A percentile compares a stretch with the other conserved stretches of the same genome.
Evolutionary conservation across 805 yeast species (phyloP).

Genomic region (Candida michaelii): DNA sequence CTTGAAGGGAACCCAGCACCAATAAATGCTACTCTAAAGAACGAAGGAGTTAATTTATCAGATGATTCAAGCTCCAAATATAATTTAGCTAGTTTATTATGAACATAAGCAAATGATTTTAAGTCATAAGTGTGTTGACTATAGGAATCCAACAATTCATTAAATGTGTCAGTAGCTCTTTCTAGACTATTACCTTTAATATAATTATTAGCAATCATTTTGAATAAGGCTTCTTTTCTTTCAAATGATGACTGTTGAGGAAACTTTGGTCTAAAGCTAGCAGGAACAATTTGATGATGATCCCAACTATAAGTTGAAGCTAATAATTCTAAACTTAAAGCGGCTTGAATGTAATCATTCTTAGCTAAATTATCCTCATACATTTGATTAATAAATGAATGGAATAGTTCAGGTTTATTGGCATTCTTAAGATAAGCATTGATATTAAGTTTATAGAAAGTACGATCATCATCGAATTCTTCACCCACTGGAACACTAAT

Average conservation of each 20-base stretch:
- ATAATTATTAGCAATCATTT: conserved; percentile 68
- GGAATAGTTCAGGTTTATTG: conserved; percentile 75
- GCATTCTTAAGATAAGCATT: conserved; percentile 76
- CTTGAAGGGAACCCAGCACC: conserved; percentile 85
- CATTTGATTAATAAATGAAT: conserved; percentile 74
- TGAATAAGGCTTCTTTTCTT: conserved; percentile 71
- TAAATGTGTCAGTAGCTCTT: conserved; percentile 75
- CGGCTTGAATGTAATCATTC: conserved; percentile 76
- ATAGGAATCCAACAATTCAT: conserved; percentile 74
- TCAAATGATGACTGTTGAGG: conserved; percentile 82
- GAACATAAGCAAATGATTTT: conserved; percentile 70
- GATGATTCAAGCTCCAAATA: conserved; percentile 64
- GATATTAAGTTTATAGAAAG: conserved; percentile 74
- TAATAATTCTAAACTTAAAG: conserved; percentile 71
- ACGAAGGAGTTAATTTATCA: conserved; percentile 74
- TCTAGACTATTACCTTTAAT: conserved; percentile 72
- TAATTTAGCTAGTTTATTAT: conserved; percentile 64
- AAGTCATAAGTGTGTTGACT: conserved; percentile 72
- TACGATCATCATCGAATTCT: conserved; percentile 85
- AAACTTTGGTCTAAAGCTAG: conserved; percentile 63
- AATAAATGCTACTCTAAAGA: conserved; percentile 73
- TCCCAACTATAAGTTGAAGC: conserved; percentile 80
- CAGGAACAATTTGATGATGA: conserved; percentile 53
- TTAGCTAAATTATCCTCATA: conserved; percentile 61
- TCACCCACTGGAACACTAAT: conserved; percentile 75